A percentile compares a stretch with the other conserved stretches of the same genome.
phyloP scores from a whole-genome alignment of 2,329 filamentous ascomycete species.

The Fusarium praegraminearum region DNA sequence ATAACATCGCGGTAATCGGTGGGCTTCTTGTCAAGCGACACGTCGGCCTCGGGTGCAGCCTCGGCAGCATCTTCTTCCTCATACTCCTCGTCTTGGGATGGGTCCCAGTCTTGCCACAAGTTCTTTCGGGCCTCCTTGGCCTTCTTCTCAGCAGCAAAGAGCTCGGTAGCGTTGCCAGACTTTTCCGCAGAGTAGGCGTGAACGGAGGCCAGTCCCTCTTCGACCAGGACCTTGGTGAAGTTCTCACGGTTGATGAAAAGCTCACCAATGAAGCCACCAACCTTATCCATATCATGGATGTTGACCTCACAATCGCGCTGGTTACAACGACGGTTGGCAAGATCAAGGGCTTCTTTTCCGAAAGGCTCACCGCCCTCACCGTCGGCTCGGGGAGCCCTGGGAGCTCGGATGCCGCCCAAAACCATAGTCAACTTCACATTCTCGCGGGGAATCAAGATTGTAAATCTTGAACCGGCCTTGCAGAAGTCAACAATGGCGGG shows the following conservation, averaged over 20 bases:
- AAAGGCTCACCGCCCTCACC: constrained; percentile 89
- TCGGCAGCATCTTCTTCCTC: constrained; percentile 67
- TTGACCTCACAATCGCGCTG: constrained; percentile 98
- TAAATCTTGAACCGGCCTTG: constrained; percentile 96
- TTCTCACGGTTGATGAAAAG: constrained; percentile 95
- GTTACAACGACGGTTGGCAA: constrained; percentile 87
- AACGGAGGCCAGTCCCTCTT: constrained; percentile 92
- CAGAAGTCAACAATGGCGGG: constrained; percentile 96
- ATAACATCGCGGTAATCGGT: constrained; percentile 92
- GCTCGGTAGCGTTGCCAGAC: constrained; percentile 87
- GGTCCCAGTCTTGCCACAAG: constrained; percentile 95
- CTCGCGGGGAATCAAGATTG: constrained; percentile 89
- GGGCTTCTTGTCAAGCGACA: constrained; percentile 73
- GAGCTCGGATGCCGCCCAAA: constrained; percentile 90
- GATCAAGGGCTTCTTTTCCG: constrained; percentile 92
- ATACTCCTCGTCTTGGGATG: constrained; percentile 80
- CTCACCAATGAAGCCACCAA: constrained; percentile 96
- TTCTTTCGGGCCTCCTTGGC: constrained; percentile 92
- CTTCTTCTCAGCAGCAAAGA: constrained; percentile 86
- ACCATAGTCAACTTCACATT: constrained; percentile 96
- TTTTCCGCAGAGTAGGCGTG: constrained; percentile 97
- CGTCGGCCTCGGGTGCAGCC: constrained; percentile 60
- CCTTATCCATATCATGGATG: constrained; percentile 93
- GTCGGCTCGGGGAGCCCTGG: constrained; percentile 81
- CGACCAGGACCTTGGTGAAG: constrained; percentile 91